Evolutionary conservation across 257 asterid genomes (phyloP).

Genomic region (Nicotiana paniculata): DNA sequence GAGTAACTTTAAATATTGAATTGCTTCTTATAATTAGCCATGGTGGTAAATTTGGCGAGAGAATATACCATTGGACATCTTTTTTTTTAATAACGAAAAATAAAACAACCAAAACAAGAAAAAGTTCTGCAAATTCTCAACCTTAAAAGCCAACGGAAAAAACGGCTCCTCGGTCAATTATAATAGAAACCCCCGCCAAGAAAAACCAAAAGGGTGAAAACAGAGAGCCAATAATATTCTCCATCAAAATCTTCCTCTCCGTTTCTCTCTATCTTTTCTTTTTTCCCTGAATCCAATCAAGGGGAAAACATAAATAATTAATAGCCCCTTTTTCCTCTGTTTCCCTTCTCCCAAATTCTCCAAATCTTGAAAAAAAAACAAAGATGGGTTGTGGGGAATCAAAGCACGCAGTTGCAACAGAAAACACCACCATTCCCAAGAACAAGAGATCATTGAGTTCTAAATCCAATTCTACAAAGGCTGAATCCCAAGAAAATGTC

Average conservation of each 20-base stretch:
- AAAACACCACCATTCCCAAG: conserved; percentile 36
- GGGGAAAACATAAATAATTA: conserved; percentile 6
- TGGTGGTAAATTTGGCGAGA: background rate
- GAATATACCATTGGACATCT: background rate
- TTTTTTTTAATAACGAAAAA: background rate
- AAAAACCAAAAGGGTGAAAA: conserved; percentile 10
- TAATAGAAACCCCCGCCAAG: conserved; percentile 11
- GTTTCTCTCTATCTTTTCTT: conserved; percentile 9
- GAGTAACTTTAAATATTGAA: background rate
- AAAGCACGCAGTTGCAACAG: conserved; percentile 75
- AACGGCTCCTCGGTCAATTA: conserved; percentile 15
- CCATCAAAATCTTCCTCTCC: conserved; percentile 24
- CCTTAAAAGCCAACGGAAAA: conserved; percentile 18
- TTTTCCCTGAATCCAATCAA: conserved; percentile 6
- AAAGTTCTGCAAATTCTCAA: background rate
- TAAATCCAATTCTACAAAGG: conserved; percentile 19
- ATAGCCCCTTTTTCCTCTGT: background rate
- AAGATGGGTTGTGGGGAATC: conserved; percentile 86
- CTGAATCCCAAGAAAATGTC: conserved; percentile 6
- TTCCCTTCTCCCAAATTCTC: conserved; percentile 2
- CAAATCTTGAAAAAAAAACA: background rate
- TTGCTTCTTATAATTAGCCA: background rate
- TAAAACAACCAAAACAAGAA: background rate
- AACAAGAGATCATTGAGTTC: conserved; percentile 33
- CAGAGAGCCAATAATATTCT: conserved; percentile 13